Evolutionary conservation across 129 eudicot species (phyloP), one percentile per base, ranked within the genome.

Genomic region (Calendula officinalis): DNA sequence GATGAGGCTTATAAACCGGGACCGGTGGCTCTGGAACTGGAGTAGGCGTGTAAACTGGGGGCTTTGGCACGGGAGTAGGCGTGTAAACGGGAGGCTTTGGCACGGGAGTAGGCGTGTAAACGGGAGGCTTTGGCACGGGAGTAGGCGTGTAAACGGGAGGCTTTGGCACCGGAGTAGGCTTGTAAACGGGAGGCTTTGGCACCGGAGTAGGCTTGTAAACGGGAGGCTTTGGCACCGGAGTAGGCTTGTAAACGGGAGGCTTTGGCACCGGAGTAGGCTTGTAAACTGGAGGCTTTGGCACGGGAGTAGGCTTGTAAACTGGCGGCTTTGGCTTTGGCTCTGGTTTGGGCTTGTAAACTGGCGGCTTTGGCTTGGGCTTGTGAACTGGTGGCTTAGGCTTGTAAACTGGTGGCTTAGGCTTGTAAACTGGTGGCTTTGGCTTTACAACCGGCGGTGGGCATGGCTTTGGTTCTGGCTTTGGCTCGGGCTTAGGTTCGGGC

Each of bases 381-480:
- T 22, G 30, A 22, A 22, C 30, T 2, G 30, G n/a, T 0, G 75
- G 74, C 61, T 74, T 49, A 0, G 75, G 77, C 48, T 77, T 60
- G 0, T n/a, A n/a, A n/a, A n/a, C n/a, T n/a, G n/a, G 30, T 22
- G 71, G 77, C 33, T 22, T 22, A 0, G 78, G 78, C 14, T 45
- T 8, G 30, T 22, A 22, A 22, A 22, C 30, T 22, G 30, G 30
- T 0, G 71, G 77, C 53, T 56, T 5, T 0, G 71, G 72, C 36
- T 64, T 2, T 0, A 69, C 80, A 34, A 56, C 35, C 1, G 68
- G 75, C 30, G 30, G 30, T 0, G 68, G 68, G 44, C 47, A 14
- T 0, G 76, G 76, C 11, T 60, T 39, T 14, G 81, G 80, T n/a
- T 66, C 53, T 5, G 81, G 80, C 30, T 22, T 22, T 9, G 78